Percentiles rank a stretch among this genome's conserved stretches.
phyloP scores from a whole-genome alignment of 2,329 filamentous ascomycete species.

The Xylaria sp. region DNA sequence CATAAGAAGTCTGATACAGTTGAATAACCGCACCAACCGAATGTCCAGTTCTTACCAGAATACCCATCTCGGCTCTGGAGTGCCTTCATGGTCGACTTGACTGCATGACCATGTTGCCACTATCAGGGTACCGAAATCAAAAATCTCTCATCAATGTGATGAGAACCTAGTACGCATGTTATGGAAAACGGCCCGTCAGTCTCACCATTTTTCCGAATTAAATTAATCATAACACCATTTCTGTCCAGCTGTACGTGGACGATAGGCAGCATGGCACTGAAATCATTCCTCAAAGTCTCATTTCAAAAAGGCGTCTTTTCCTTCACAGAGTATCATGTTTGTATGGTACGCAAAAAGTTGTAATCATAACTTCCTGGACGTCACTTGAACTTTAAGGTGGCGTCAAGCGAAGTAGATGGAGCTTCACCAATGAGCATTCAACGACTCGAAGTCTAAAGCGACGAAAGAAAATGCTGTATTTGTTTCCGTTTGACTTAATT shows the following conservation, averaged over 20 bases:
- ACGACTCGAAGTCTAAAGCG: neutral
- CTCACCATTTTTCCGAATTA: slow-evolving; percentile 11
- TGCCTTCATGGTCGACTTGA: slow-evolving; percentile 13
- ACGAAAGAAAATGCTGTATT: neutral
- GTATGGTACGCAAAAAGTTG: neutral
- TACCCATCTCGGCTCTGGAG: slow-evolving; percentile 19
- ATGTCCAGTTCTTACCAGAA: slow-evolving; percentile 51
- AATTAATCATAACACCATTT: slow-evolving; percentile 5
- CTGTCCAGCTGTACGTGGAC: neutral
- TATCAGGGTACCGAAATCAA: neutral
- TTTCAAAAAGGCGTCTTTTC: slow-evolving; percentile 11
- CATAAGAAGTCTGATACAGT: slow-evolving; percentile 25
- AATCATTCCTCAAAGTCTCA: neutral
- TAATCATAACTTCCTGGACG: neutral
- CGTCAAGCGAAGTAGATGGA: slow-evolving; percentile 7
- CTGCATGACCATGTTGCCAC: neutral
- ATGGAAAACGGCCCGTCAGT: slow-evolving; percentile 28
- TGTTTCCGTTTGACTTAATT: neutral
- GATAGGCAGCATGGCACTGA: neutral
- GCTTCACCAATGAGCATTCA: neutral
- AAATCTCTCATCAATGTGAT: slow-evolving; percentile 46
- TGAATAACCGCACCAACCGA: slow-evolving; percentile 54
- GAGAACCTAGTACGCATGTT: slow-evolving; percentile 30
- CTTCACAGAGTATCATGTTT: neutral
- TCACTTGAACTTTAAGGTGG: neutral